Evolutionary conservation across 2,329 filamentous ascomycete species (phyloP), one percentile per base, ranked within the genome.

Genomic region (Colletotrichum sp.): DNA sequence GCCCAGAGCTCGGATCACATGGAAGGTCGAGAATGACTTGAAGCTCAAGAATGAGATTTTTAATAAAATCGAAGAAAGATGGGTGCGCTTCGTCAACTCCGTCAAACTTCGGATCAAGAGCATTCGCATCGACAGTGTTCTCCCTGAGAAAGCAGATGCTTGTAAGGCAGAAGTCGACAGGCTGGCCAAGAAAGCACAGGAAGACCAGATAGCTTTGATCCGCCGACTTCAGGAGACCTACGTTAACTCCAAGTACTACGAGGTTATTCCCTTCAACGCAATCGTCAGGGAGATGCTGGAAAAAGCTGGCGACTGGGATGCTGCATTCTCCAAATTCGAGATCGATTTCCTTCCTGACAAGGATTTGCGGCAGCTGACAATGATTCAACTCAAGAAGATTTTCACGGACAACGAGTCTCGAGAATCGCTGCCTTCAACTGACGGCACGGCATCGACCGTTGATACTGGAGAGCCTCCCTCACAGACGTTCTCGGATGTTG

Each of bases 21-120:
- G 98, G 96, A 99, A 98, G 84, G 97, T 99, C 30, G 96, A 98
- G 79, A 95, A 98, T 78, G 97, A 99, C 82, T 87, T 99, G 65
- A 94, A 91, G 79, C 90, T 99, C 80, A 98, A 98, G 84, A 99
- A 99, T 80, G 95, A 98, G 28, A 92, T 98, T 36, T 99, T 95
- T 82, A 89, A 88, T 26, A 94, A 93, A 81, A 94, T 94, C 77
- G 95, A 98, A 81, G 93, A 95, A 69, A 92, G 95, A 44, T 93
- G 98, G 86, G 93, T 92, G 78, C 93, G 93, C 26, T 99, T 98
- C 86, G 98, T 98, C 89, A 85, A 91, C 24, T 98, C 96, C 1
- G 95, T 99, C 68, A 95, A 94, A 81, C 91, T 93, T 13, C 92
- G 97, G 68, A 90, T 99, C 74, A 94, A 94, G 82, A 94, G 95